These are phyloP conservation scores for Diplocarpon rosae DNA, from an alignment of 2,329 filamentous ascomycete genomes.

Conservation along the genomic window DNA sequence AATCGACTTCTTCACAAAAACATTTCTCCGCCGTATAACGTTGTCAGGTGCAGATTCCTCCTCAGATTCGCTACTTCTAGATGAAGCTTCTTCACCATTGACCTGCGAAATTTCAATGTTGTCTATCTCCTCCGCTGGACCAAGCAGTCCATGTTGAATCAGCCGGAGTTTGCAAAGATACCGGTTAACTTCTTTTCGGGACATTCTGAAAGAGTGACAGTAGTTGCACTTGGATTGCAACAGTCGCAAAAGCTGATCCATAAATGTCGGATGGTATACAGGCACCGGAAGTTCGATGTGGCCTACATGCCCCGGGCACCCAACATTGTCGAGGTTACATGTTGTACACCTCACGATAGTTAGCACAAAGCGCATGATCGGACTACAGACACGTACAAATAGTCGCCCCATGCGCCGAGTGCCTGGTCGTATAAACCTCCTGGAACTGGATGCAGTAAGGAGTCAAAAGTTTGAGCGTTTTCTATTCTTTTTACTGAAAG, in stretches of 20 bases:
- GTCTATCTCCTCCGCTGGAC: constrained; percentile 45
- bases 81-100: constrained; percentile 13
- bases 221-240: constrained; percentile 83
- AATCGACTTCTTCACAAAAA: constrained; percentile 65
- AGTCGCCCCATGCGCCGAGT: constrained; percentile 79
- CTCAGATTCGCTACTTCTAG: constrained; percentile 20
- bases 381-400: constrained; percentile 48
- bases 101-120: constrained; percentile 24
- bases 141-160: constrained; percentile 72
- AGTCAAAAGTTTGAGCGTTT: constrained; percentile 90
- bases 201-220: constrained; percentile 76
- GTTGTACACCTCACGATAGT: constrained; percentile 63
- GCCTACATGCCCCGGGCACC: constrained; percentile 85
- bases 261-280: constrained; percentile 93
- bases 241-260: constrained; percentile 81
- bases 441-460: constrained; percentile 75
- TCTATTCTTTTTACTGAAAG: constrained; percentile 92
- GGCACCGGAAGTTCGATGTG: constrained; percentile 91
- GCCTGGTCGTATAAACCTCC: constrained; percentile 89
- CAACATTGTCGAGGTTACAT: constrained; percentile 71
- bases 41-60: constrained; percentile 31
- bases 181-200: constrained; percentile 64
- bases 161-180: constrained; percentile 78
- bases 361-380: constrained; percentile 6
- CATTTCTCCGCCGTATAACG: constrained; percentile 44